Percentiles rank a stretch among this genome's conserved stretches.
These are phyloP conservation scores for Biscogniauxia marginata DNA, from an alignment of 2,329 filamentous ascomycete species.

Conservation along the genomic window DNA sequence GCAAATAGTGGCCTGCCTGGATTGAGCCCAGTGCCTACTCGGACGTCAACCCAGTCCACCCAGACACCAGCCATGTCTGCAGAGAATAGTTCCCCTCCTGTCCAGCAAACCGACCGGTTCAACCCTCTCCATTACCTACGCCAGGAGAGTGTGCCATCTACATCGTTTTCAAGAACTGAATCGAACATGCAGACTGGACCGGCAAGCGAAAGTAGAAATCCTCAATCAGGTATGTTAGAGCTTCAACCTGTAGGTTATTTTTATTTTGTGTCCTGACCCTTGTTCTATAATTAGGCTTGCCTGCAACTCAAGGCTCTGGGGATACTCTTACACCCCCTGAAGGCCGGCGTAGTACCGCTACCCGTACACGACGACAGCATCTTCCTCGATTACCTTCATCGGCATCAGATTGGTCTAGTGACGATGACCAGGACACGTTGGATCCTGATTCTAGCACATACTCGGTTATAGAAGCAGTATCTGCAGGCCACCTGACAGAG, in stretches of 20 bases:
- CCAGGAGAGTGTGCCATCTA: slow-evolving; percentile 8
- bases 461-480: neutral
- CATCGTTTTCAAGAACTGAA: slow-evolving; percentile 7
- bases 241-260: neutral
- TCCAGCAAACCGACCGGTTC: slow-evolving; percentile 8
- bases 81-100: slow-evolving; percentile 6
- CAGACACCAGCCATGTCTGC: slow-evolving; percentile 8
- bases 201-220: slow-evolving; percentile 3
- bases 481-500: neutral
- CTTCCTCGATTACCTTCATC: slow-evolving; percentile 10
- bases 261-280: neutral
- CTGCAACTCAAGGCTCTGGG: neutral
- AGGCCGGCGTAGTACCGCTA: slow-evolving; percentile 3
- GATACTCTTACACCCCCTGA: neutral
- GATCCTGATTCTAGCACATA: neutral
- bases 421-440: slow-evolving; percentile 7
- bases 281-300: neutral
- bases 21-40: slow-evolving; percentile 9
- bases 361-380: slow-evolving; percentile 7
- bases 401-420: slow-evolving; percentile 19
- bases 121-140: slow-evolving; percentile 9
- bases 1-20: slow-evolving; percentile 10
- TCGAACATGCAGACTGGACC: neutral
- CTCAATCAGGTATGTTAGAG: slow-evolving; percentile 14
- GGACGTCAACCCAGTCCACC: slow-evolving; percentile 5